Evolutionary conservation across 768 basidiomycete species (phyloP), one percentile per base, ranked within the genome.

Genomic region (Tulasnella sp.): DNA sequence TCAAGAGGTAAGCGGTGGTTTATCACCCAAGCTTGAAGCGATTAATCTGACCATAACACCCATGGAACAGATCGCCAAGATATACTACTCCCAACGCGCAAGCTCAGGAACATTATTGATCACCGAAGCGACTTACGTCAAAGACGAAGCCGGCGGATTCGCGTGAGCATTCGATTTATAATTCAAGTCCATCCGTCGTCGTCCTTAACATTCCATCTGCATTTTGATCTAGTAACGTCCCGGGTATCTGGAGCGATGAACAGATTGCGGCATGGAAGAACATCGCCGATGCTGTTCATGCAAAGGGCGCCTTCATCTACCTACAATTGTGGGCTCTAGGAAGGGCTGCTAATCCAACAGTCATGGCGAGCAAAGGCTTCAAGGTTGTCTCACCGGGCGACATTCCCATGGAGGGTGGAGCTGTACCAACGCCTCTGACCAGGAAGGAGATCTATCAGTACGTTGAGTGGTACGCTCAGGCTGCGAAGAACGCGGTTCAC

Each of bases 281-380:
- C 34, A 47, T 62, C 24, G 68, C 65, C 44, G 67, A 70, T n/a
- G 62, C 64, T 2, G 69, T 71, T 5, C 72, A 72, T 66, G 65
- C 67, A 13, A 67, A 70, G 56, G 68, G 67, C 1, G 66, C 61
- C 0, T 65, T 65, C 61, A 68, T 73, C 59, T 68, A 65, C 56
- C 11, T 64, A 19, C 74, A 75, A 62, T 63, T 71, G 9, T 73
- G 71, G 71, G 70, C 71, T 0, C 45, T 73, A 15, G 73, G 73
- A 2, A 63, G 69, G 8, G 54, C 64, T 4, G 52, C 61, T 21
- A 42, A 48, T 21, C 51, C 9, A 9, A 10, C 27, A 19, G 38
- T 58, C 24, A 48, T 62, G 19, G 32, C 34, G 21, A 43, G 23
- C 4, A 21, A 56, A 17, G 60, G 59, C 19, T 21, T 27, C 23